Conservation (phyloP, 1,284 basidiomycete genomes). For the Thecaphora frezii region DNA sequence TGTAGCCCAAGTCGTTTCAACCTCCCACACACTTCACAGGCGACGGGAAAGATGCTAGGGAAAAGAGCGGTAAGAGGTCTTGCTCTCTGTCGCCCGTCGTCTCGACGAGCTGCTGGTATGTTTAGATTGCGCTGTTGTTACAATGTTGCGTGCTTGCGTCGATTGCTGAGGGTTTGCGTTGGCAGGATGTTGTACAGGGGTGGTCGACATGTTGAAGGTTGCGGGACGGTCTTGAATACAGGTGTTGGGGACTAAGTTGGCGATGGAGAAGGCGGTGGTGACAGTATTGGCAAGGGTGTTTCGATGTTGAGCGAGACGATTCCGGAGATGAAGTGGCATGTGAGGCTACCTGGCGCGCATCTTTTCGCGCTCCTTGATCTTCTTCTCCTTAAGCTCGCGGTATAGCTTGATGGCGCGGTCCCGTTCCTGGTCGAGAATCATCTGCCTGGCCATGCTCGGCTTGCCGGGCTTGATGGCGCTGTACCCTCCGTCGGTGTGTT, state of each 20-base stretch:
- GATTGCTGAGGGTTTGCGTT: too few species aligned
- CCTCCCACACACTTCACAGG: too few species aligned
- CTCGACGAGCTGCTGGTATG: background rate
- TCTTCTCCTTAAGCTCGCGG: constrained; percentile 43
- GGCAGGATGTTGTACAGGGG: too few species aligned
- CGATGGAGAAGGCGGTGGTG: constrained; percentile 1
- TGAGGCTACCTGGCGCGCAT: constrained; percentile 13
- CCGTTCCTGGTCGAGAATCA: constrained; percentile 45
- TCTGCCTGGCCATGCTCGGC: constrained; percentile 47
- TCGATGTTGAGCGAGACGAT: background rate
- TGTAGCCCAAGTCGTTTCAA: too few species aligned
- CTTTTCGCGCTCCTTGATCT: constrained; percentile 20
- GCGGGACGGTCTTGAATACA: too few species aligned
- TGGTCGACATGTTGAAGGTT: too few species aligned
- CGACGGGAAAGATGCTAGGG: background rate
- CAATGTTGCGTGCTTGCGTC: constrained; percentile 2
- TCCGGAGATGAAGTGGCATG: background rate
- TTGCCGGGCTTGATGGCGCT: constrained; percentile 2
- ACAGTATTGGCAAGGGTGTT: constrained; percentile 7
- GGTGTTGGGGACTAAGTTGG: too few species aligned
- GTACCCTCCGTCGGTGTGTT: background rate
- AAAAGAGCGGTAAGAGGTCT: constrained; percentile 1
- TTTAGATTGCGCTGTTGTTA: constrained; percentile 2
- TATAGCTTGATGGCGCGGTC: constrained; percentile 45
- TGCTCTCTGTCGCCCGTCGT: too few species aligned